These are phyloP conservation scores for Plasmodium coatneyi DNA, from an alignment of 169 alveolate species.

Conservation along the genomic window DNA sequence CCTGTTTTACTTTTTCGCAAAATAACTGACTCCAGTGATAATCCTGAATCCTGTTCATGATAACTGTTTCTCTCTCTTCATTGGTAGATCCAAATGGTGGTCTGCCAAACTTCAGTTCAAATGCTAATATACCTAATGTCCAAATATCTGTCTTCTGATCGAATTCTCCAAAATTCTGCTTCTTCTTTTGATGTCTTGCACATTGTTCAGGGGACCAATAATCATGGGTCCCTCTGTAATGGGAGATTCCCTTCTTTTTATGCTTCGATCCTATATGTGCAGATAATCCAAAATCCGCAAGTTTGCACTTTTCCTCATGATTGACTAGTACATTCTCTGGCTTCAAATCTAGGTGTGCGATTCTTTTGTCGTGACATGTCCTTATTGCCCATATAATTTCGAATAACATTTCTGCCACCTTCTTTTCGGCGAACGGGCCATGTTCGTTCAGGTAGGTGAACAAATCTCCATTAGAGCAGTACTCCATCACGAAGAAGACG, in stretches of 20 bases:
- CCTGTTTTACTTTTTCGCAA: slow-evolving; percentile 67
- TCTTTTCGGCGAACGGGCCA: slow-evolving; percentile 81
- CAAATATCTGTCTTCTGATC: slow-evolving; percentile 89
- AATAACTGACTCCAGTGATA: slow-evolving; percentile 78
- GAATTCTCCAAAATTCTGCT: slow-evolving; percentile 82
- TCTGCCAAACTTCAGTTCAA: slow-evolving; percentile 84
- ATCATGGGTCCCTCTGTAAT: slow-evolving; percentile 79
- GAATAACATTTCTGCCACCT: slow-evolving; percentile 84
- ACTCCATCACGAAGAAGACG: slow-evolving; percentile 88
- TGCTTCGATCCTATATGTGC: slow-evolving; percentile 87
- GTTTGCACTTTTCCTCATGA: slow-evolving; percentile 84
- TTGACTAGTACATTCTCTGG: slow-evolving; percentile 89
- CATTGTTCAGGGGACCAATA: slow-evolving; percentile 89
- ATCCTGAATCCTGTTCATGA: slow-evolving; percentile 81
- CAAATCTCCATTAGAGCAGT: slow-evolving; percentile 87
- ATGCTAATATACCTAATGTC: slow-evolving; percentile 88
- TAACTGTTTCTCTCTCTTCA: slow-evolving; percentile 77
- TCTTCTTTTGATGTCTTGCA: slow-evolving; percentile 80
- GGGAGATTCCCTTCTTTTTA: slow-evolving; percentile 77
- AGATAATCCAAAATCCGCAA: slow-evolving; percentile 90
- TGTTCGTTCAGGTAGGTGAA: slow-evolving; percentile 78
- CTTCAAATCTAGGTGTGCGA: slow-evolving; percentile 88
- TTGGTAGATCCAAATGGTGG: slow-evolving; percentile 87
- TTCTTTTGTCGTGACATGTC: slow-evolving; percentile 90
- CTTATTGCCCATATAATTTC: slow-evolving; percentile 90